Conservation (phyloP, 2,329 filamentous ascomycete species). For the Colletotrichum lindemuthianum region DNA sequence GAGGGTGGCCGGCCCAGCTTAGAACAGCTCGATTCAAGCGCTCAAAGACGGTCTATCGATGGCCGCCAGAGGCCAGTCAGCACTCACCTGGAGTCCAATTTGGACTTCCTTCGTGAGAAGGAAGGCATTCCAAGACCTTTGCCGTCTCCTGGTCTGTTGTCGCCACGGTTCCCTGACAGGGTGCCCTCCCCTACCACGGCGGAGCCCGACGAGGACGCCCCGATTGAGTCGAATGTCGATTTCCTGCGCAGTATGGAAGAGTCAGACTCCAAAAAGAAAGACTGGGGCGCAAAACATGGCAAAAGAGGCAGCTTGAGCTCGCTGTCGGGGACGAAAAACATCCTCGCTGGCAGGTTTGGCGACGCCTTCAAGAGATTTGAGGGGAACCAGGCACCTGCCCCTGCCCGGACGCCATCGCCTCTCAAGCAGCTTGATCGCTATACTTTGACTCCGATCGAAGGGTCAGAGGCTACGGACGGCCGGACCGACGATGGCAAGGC, state of each 20-base stretch:
- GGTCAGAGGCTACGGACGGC: constrained; percentile 77
- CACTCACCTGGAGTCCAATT: constrained; percentile 82
- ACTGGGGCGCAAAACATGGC: constrained; percentile 63
- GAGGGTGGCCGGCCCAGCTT: constrained; percentile 74
- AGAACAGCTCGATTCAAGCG: constrained; percentile 70
- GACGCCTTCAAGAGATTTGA: constrained; percentile 96
- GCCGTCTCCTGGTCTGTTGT: constrained; percentile 47
- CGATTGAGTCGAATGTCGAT: constrained; percentile 82
- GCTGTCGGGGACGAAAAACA: constrained; percentile 78
- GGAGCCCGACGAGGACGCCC: constrained; percentile 65
- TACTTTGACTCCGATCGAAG: constrained; percentile 76
- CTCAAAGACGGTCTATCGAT: constrained; percentile 57
- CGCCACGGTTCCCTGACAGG: constrained; percentile 49
- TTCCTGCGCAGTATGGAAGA: constrained; percentile 83
- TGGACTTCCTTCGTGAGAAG: constrained; percentile 83
- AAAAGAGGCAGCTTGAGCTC: constrained; percentile 82
- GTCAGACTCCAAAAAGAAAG: constrained; percentile 66
- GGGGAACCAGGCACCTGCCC: constrained; percentile 53
- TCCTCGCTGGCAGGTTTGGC: constrained; percentile 89
- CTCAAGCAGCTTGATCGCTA: constrained; percentile 58
- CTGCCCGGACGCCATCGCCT: constrained; percentile 59
- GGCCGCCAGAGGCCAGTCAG: constrained; percentile 78
- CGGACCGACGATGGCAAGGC: constrained; percentile 73
- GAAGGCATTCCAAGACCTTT: constrained; percentile 65
- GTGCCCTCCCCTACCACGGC: constrained; percentile 52